Base-by-base conservation (phyloP, 257 asterid species). In the Petunia axillaris region DNA sequence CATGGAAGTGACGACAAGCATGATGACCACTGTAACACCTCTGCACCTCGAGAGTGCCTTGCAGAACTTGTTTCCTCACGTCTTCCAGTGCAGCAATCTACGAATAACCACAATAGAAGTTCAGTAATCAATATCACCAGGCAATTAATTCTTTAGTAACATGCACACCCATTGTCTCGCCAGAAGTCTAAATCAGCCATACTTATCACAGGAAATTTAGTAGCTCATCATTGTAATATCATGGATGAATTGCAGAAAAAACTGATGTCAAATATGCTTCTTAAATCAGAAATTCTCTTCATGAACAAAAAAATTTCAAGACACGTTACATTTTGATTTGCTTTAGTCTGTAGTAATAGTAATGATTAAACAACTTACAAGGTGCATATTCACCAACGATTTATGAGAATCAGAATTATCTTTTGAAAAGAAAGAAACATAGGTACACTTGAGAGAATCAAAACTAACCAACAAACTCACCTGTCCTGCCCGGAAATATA, bases 401-500 rank as follows among this genome's bases (percentile, higher is more conserved):
- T 25, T 48, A 50, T 50, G 62, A 36, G 46, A 73, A 36, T 73
- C 36, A 36, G 36, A 48, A 48, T 10, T 10, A 0, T 25, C 35
- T 48, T 35, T 73, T 38, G n/a, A 35, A 35, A 50, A 11, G 14
- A 73, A 73, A 50, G 62, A 73, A 73, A 35, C 62, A 73, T 3
- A 73, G 77, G 78, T 50, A 73, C 62, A 50, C 62, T 73, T 35
- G 4, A 73, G 62, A 73, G 25, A 50, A 73, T 46, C 3, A 73
- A 36, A 62, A 36, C 10, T 38, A 40, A 35, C 6, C n/a, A 41
- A 38, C n/a, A 35, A 52, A 85, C 88, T 71, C 86, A 90, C 99
- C 90, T 90, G 94, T 77, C 96, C 97, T 52, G 91, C 91, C 64
- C 96, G 91, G 83, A 95, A 91, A 88, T 87, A 93, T 83, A 95